Percentiles rank a stretch among this genome's conserved stretches.
Evolutionary conservation across 352 stramenopile genomes (phyloP).

Genomic region (Phytophthora pseudosyringae): DNA sequence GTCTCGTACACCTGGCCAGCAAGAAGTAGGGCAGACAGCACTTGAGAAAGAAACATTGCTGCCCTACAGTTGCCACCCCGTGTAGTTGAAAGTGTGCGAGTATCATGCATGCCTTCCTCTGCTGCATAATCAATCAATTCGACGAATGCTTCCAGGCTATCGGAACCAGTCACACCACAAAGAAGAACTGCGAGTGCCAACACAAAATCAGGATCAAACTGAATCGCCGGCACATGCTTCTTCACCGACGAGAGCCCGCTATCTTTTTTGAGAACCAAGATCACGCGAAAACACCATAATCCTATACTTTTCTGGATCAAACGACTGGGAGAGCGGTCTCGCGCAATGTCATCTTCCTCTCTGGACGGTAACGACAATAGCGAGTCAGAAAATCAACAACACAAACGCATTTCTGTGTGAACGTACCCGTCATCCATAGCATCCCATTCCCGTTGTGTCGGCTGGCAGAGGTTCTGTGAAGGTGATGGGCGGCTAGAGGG

Average conservation of each 20-base stretch:
- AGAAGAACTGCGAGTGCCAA: slow-evolving; percentile 65
- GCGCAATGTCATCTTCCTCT: slow-evolving; percentile 34
- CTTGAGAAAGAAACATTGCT: slow-evolving; percentile 62
- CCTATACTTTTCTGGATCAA: slow-evolving; percentile 47
- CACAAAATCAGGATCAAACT: slow-evolving; percentile 74
- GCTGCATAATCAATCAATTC: slow-evolving; percentile 62
- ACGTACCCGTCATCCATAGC: slow-evolving; percentile 52
- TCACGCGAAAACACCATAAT: slow-evolving; percentile 76
- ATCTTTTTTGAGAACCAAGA: slow-evolving; percentile 83
- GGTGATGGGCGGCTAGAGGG: slow-evolving; percentile 5
- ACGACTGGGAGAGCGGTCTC: slow-evolving; percentile 33
- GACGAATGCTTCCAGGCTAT: slow-evolving; percentile 64
- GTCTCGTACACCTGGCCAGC: slow-evolving; percentile 60
- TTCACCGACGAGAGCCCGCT: slow-evolving; percentile 65
- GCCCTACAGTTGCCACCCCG: slow-evolving; percentile 35
- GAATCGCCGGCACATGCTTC: slow-evolving; percentile 45
- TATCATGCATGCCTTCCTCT: slow-evolving; percentile 45
- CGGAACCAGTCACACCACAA: slow-evolving; percentile 57
- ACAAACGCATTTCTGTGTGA: neutral
- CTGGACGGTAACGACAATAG: slow-evolving; percentile 19
- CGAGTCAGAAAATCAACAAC: slow-evolving; percentile 6
- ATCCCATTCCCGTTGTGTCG: slow-evolving; percentile 38
- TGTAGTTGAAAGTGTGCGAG: slow-evolving; percentile 26
- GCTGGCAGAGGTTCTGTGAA: slow-evolving; percentile 19
- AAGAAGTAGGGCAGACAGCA: slow-evolving; percentile 50